A percentile compares a stretch with the other conserved stretches of the same genome.
Conservation (phyloP, 2,329 filamentous ascomycete species). For the Trichothecium roseum region DNA sequence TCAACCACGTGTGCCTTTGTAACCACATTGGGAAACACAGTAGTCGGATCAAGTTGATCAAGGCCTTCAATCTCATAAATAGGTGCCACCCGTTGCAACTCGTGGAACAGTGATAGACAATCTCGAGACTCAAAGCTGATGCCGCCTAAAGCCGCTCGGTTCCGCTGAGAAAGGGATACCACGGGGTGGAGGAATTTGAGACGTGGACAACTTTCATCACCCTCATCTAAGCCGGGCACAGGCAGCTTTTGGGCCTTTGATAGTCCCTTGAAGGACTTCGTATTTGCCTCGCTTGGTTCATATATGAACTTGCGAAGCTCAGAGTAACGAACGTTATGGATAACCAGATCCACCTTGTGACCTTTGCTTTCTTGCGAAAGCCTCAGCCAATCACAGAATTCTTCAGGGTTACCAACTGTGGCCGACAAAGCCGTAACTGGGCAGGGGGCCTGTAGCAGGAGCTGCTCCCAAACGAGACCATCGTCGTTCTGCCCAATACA, state of each 20-base stretch:
- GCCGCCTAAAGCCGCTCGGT: constrained; percentile 55
- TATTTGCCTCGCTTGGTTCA: constrained; percentile 28
- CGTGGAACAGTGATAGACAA: constrained; percentile 54
- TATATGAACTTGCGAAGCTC: constrained; percentile 70
- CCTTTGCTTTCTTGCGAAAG: constrained; percentile 54
- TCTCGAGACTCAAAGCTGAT: constrained; percentile 61
- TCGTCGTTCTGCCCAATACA: constrained; percentile 70
- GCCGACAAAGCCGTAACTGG: constrained; percentile 72
- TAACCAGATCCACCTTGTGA: constrained; percentile 54
- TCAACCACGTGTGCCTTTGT: constrained; percentile 54
- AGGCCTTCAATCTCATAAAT: constrained; percentile 35
- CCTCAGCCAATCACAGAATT: constrained; percentile 60
- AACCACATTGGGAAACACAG: constrained; percentile 40
- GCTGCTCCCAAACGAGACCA: constrained; percentile 68
- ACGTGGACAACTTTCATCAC: constrained; percentile 28
- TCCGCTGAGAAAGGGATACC: constrained; percentile 41
- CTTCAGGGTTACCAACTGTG: constrained; percentile 64
- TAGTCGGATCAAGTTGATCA: constrained; percentile 35
- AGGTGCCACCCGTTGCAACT: constrained; percentile 49
- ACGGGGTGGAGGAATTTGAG: constrained; percentile 59
- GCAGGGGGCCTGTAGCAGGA: constrained; percentile 63
- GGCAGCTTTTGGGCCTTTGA: constrained; percentile 27
- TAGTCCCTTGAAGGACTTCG: constrained; percentile 56
- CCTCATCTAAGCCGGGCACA: constrained; percentile 33
- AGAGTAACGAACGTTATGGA: constrained; percentile 61